These are phyloP conservation scores for Zea luxurians DNA, from an alignment of 176 grass and related monocot genomes.

Conservation along the genomic window DNA sequence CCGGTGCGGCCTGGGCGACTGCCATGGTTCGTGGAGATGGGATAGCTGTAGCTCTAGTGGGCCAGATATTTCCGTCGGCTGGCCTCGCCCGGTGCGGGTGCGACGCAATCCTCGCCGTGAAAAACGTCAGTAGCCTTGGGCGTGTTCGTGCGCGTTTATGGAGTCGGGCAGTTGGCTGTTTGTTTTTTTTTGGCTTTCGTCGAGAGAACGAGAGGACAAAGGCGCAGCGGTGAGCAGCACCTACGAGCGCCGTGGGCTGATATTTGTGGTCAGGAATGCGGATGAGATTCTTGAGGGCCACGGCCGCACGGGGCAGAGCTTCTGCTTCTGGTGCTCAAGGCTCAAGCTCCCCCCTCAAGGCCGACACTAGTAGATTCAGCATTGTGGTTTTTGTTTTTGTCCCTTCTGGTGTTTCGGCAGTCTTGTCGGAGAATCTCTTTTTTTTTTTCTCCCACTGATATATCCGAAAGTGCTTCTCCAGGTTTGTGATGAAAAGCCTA, in stretches of 20 bases:
- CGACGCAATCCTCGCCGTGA: not conserved
- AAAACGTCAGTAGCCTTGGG: not conserved
- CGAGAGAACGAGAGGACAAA: too few relatives aligned
- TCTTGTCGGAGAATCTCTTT: slow-evolving; percentile 9
- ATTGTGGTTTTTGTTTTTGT: not conserved
- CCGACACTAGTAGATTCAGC: not conserved
- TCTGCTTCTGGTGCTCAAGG: not conserved
- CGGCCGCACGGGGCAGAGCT: too few relatives aligned
- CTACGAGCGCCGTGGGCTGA: not conserved
- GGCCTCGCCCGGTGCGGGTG: not conserved
- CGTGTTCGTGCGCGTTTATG: not conserved
- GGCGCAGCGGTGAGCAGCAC: not conserved
- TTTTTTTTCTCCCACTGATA: not conserved
- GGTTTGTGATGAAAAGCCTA: too few relatives aligned
- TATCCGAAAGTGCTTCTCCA: too few relatives aligned
- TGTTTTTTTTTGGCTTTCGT: too few relatives aligned
- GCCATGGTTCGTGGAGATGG: slow-evolving; percentile 3
- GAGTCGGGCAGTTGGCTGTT: too few relatives aligned
- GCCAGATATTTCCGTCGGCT: slow-evolving; percentile 6
- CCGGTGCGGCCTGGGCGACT: slow-evolving; percentile 27
- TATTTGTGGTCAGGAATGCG: slow-evolving; percentile 24
- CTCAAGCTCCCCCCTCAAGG: too few relatives aligned
- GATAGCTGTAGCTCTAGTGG: not conserved
- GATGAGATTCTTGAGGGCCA: slow-evolving; percentile 22
- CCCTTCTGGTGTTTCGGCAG: not conserved